These are phyloP conservation scores for Rhododendron molle DNA, from an alignment of 148 eudicot genomes.

Conservation along the genomic window DNA sequence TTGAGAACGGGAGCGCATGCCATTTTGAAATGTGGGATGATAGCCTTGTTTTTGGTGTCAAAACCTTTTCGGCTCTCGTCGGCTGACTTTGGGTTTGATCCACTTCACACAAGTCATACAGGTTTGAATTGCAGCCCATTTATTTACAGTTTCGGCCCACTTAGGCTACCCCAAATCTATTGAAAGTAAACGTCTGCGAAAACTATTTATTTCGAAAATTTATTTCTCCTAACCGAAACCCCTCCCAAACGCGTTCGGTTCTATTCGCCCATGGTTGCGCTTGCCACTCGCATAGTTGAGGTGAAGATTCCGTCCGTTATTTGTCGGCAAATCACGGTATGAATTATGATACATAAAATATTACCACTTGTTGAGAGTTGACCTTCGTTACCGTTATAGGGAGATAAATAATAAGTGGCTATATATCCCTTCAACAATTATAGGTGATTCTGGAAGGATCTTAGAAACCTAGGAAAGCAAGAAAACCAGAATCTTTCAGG, in stretches of 20 bases:
- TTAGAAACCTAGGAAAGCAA: neutral
- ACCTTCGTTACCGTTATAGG: too few relatives aligned
- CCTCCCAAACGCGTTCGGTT: neutral
- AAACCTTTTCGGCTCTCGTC: neutral
- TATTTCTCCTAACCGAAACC: neutral
- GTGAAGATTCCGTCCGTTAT: too few relatives aligned
- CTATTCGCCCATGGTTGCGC: too few relatives aligned
- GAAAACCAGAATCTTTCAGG: neutral
- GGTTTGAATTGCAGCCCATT: neutral
- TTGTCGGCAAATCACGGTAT: too few relatives aligned
- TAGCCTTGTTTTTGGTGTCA: neutral
- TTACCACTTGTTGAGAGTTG: too few relatives aligned
- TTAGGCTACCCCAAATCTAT: neutral
- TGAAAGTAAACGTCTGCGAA: neutral
- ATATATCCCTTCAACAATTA: too few relatives aligned
- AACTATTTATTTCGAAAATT: too few relatives aligned
- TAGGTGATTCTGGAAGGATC: neutral
- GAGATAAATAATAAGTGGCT: too few relatives aligned
- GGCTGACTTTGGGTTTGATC: neutral
- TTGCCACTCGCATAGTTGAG: too few relatives aligned
- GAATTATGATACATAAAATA: too few relatives aligned
- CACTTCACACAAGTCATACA: neutral
- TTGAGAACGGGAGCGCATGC: too few relatives aligned
- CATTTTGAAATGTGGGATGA: neutral
- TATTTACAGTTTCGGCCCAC: neutral